Base-by-base conservation (phyloP, 2,329 filamentous ascomycete species). In the Amesomyces nigricolor region DNA sequence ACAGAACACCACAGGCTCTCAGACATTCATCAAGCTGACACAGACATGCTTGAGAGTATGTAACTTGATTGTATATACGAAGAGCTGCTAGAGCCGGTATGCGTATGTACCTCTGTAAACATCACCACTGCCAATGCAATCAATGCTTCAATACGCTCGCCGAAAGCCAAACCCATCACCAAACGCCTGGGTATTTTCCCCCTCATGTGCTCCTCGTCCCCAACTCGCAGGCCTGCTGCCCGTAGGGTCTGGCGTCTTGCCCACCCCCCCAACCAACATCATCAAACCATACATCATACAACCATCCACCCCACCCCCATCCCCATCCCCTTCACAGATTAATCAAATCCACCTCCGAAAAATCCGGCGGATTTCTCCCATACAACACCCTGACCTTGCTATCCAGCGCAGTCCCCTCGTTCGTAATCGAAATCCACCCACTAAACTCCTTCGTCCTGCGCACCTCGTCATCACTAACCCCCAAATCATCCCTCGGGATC, bases 391-490 rank as follows among this genome's bases (percentile, higher is more conserved):
- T 83, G 30, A 83, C 83, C 70, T 90, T 91, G 54, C 84, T 87
- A 73, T 96, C 90, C 63, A 97, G 75, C 9, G 89, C 88, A 17
- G 92, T 91, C 56, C 91, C 91, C 68, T 95, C 88, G 70, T 96
- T 96, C 64, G 89, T 95, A 67, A 97, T 91, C 88, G 91, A 96
- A 51, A 97, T 87, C 59, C 83, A 78, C 57, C 88, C 82, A 67
- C 86, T 92, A 68, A 91, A 88, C 47, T 79, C 77, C 61, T 85
- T 80, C 6, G 91, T 96, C 37, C 88, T 79, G 65, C 79, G 78
- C 44, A 97, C 87, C 74, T 99, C 94, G 63, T 97, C 92, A 64
- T 95, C 90, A 62, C 88, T 91, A 55, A 99, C 82, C 5, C 94
- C 94, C 5, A 97, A 72, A 62, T 94, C 88, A 66, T 99, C 94